Evolutionary conservation across 2,329 filamentous ascomycete genomes (phyloP).

Genomic region (Claviceps paspali): DNA sequence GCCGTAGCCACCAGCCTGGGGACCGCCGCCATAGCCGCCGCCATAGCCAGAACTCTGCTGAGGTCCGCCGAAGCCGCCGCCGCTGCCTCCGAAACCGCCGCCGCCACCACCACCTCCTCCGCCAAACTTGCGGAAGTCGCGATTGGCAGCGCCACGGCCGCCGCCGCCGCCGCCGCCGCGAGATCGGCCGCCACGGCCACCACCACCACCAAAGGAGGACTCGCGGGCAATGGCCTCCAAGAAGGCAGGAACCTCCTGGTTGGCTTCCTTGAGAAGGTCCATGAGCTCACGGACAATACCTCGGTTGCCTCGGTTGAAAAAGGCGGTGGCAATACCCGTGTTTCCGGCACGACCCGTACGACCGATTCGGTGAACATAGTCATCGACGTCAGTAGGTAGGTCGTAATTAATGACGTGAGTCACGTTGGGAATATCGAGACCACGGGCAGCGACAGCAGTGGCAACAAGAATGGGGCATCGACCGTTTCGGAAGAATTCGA

Average conservation of each 20-base stretch:
- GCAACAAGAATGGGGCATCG: conserved; percentile 94
- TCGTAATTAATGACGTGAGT: conserved; percentile 99
- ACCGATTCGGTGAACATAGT: conserved; percentile 98
- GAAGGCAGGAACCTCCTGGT: conserved; percentile 90
- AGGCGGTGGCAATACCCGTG: conserved; percentile 93
- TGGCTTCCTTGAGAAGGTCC: conserved; percentile 96
- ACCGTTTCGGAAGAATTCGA: conserved; percentile 94
- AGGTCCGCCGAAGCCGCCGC: conserved; percentile 17
- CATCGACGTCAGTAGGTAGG: conserved; percentile 94
- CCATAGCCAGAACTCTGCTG: conserved; percentile 22
- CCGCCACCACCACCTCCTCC: conserved; percentile 34
- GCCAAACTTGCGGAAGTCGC: conserved; percentile 76
- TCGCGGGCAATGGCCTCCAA: conserved; percentile 96
- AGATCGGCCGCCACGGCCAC: conserved; percentile 34
- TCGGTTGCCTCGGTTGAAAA: conserved; percentile 99
- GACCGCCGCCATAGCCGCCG: conserved; percentile 17
- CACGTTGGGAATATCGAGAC: conserved; percentile 90
- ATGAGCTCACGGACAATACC: conserved; percentile 93
- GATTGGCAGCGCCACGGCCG: conserved; percentile 57
- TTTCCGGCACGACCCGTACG: conserved; percentile 99
- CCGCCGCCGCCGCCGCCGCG: conserved; percentile 34
- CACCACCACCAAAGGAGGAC: conserved; percentile 55
- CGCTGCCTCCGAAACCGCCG: conserved; percentile 25
- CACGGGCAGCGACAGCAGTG: conserved; percentile 84
- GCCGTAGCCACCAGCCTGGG: conserved; percentile 23